Evolutionary conservation across 257 asterid genomes (phyloP).

Genomic region (Voacanga thouarsii): DNA sequence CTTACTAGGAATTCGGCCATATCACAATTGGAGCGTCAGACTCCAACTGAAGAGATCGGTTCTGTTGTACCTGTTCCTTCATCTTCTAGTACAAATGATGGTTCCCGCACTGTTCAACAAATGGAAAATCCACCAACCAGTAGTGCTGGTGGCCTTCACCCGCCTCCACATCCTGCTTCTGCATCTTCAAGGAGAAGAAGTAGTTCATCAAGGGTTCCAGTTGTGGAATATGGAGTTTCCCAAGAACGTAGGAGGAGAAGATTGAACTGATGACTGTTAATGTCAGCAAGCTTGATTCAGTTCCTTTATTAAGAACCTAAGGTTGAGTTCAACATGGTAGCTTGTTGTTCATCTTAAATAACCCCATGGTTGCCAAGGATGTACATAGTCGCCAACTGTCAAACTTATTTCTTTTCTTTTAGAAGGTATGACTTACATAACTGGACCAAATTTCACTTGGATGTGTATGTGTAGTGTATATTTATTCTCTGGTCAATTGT

Average conservation of each 20-base stretch:
- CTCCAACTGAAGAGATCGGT: slow-evolving; percentile 29
- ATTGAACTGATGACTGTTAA: slow-evolving; percentile 17
- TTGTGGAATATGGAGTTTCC: slow-evolving; percentile 15
- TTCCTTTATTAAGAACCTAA: neutral
- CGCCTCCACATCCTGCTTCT: slow-evolving; percentile 16
- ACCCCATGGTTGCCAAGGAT: neutral
- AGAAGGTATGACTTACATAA: neutral
- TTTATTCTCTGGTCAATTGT: neutral
- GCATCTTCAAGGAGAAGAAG: slow-evolving; percentile 29
- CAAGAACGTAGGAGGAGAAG: slow-evolving; percentile 38
- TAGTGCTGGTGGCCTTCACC: slow-evolving; percentile 23
- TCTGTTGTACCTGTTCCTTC: slow-evolving; percentile 31
- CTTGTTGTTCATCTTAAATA: neutral
- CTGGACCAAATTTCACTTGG: neutral
- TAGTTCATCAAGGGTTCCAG: slow-evolving; percentile 23
- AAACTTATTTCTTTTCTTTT: neutral
- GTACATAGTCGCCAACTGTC: neutral
- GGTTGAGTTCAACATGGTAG: neutral
- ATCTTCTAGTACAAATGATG: slow-evolving; percentile 41
- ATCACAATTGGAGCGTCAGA: slow-evolving; percentile 33
- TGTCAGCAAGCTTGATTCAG: neutral
- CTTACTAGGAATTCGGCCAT: slow-evolving; percentile 29
- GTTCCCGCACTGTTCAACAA: slow-evolving; percentile 26
- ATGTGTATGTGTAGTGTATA: neutral
- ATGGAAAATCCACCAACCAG: slow-evolving; percentile 19